Evolutionary conservation across 2,329 filamentous ascomycete genomes (phyloP), one percentile per base, ranked within the genome.

Genomic region (Trematosphaeria pertusa): DNA sequence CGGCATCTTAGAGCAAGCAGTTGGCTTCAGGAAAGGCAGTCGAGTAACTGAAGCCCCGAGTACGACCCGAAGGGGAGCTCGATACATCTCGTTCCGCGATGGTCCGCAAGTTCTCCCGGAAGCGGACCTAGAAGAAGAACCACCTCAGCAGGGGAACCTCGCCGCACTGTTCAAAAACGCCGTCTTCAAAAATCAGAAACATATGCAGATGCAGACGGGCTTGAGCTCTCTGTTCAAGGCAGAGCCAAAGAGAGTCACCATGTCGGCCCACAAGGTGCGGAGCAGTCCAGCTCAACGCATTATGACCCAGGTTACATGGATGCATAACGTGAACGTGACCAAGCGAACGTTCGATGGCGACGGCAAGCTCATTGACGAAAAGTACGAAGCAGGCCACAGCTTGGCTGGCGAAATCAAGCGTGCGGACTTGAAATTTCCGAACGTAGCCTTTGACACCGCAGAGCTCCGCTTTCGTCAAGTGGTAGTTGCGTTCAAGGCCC

Each of bases 61-160:
- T 41, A 75, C 92, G 32, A 96, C 91, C 10, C 84, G 92, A n/a
- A 87, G 87, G 67, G 91, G 91, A 9, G 91, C 92, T 5, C 76
- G 81, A 2, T 97, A 97, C 75, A 89, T 88, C 68, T 93, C 89
- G 0, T 97, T 93, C 62, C 85, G 89, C 35, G 85, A 91, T 42
- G 63, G 64, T 3, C 61, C 62, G 17, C 54, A 62, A 9, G 37
- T 53, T 11, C 54, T 48, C 4, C 50, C 55, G 11, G 55, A 58
- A 15, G 44, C 52, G 4, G 52, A 47, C n/a, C 44, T 46, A 3
- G 57, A 53, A 24, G 52, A 58, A 18, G 52, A 58, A 11, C 20
- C 28, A 6, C 22, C 22, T 10, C 56, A 52, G 11, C 58, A 59
- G 30, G 63, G 64, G 17, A 61, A 65, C 9, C 34, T 66, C 12